Evolutionary conservation across 768 basidiomycete genomes (phyloP).

Genomic region (Termitomyces sp.): DNA sequence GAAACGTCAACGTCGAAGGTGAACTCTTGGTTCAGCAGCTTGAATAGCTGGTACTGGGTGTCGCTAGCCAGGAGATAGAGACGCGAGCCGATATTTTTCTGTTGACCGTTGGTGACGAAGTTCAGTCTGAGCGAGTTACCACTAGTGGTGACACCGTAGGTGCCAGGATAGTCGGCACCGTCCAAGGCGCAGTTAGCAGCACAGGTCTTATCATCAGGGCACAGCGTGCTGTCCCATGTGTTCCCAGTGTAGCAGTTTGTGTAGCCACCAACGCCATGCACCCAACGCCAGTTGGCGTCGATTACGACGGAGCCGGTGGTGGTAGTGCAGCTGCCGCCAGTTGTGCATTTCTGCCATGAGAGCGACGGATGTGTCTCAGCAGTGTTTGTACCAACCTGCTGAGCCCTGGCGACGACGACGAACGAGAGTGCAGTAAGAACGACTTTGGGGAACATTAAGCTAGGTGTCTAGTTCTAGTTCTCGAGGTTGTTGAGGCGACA

Average conservation of each 20-base stretch:
- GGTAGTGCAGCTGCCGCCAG: constrained; percentile 35
- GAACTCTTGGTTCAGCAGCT: constrained; percentile 9
- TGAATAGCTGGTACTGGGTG: constrained; percentile 29
- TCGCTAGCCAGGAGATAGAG: constrained; percentile 46
- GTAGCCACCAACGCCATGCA: constrained; percentile 32
- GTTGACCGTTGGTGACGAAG: constrained; percentile 34
- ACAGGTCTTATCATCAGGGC: constrained; percentile 43
- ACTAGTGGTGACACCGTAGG: constrained; percentile 47
- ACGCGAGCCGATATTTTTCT: constrained; percentile 36
- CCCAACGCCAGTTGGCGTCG: constrained; percentile 57
- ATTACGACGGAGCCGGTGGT: constrained; percentile 35
- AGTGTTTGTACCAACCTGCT: constrained; percentile 39
- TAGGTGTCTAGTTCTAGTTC: not conserved
- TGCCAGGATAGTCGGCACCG: constrained; percentile 42
- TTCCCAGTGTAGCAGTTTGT: constrained; percentile 52
- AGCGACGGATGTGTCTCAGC: constrained; percentile 41
- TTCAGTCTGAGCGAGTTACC: constrained; percentile 43
- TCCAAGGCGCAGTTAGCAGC: constrained; percentile 20
- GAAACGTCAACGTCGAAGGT: constrained; percentile 34
- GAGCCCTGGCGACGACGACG: constrained; percentile 31
- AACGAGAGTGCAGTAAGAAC: constrained; percentile 22
- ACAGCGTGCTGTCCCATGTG: constrained; percentile 44
- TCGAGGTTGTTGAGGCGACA: not conserved
- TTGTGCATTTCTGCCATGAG: constrained; percentile 44
- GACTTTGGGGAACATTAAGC: not conserved